Evolutionary conservation across 805 yeast species (phyloP), one percentile per base, ranked within the genome.

Genomic region (Candida sonorensis): DNA sequence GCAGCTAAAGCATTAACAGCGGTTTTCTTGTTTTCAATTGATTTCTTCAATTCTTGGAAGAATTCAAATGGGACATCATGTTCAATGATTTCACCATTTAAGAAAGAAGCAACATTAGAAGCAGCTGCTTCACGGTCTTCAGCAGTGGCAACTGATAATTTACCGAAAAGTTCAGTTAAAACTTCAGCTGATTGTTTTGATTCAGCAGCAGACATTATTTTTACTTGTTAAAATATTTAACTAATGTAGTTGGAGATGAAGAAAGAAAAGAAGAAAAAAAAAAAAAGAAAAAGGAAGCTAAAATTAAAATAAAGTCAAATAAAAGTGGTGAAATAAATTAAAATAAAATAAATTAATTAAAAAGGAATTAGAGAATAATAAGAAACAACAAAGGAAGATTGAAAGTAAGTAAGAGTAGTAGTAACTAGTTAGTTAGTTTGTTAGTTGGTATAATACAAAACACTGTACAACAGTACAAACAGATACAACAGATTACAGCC

Each of bases 41-140:
- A 77, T 54, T 73, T 74, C 61, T 73, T 69, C 62, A 92, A 76
- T 62, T 81, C 75, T 44, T 64, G 65, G 65, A 90, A 85, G 76
- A 90, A 87, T 55, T 75, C 78, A 56, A 69, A 79, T 56, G 99
- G 97, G 49, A 87, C 92, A 69, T 90, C 97, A 67, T 92, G 97
- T 73, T 92, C 98, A 63, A 90, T 88, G 68, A 88, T 87, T 59
- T 90, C 84, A 51, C 96, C 94, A 69, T 90, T 90, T 66, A 92
- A 75, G 75, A 92, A 88, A 43, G 92, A 75, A 47, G 97, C 77
- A 55, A 92, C 84, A 61, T 84, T 85, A 55, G 81, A 63, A 58
- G 96, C 92, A 61, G 94, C 88, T 59, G 75, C 78, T 42, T 75
- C 78, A 64, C 88, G 78, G 61, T 77, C 80, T 55, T 86, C 96